Base-by-base conservation (phyloP, 495 filamentous ascomycete species). In the Aspergillus hancockii region DNA sequence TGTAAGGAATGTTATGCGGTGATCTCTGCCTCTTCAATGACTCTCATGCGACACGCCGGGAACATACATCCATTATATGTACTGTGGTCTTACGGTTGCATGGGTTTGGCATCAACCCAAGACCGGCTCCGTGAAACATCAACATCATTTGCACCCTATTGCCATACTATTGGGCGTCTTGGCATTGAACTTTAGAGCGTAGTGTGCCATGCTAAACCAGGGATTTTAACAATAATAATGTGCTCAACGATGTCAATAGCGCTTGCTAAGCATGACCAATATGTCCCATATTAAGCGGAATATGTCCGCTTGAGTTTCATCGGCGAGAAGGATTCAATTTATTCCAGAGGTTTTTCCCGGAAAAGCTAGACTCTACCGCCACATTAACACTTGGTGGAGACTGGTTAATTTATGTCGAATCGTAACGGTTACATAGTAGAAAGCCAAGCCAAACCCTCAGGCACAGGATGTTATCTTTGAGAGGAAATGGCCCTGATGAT, bases 181-280 rank as follows among this genome's bases (percentile, higher is more conserved):
- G 25, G 25, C 25, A 7, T 28, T 28, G 25, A 28, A 28, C 25
- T 28, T n/a, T 28, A 28, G 25, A 28, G 7, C 25, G 25, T 28
- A 25, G 46, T 25, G 12, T 9, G 21, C n/a, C 19, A 10, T 13
- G 12, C 13, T n/a, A 25, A 49, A 23, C 19, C 23, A 10, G 23
- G 46, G 19, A n/a, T n/a, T n/a, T n/a, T n/a, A n/a, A n/a, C n/a
- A n/a, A n/a, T n/a, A n/a, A n/a, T n/a, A n/a, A n/a, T n/a, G n/a
- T n/a, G n/a, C n/a, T n/a, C n/a, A n/a, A n/a, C n/a, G n/a, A n/a
- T n/a, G n/a, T 12, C 19, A 28, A 28, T 28, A 7, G 25, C 23
- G 46, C 46, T 49, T 49, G n/a, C 22, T 49, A 49, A 49, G 22
- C 21, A 49, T 49, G 46, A 49, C 46, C 12, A 49, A 49, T 21